A percentile compares a stretch with the other conserved stretches of the same genome.
phyloP scores from a whole-genome alignment of 176 grass and related monocot species.

The Pharus latifolius region DNA sequence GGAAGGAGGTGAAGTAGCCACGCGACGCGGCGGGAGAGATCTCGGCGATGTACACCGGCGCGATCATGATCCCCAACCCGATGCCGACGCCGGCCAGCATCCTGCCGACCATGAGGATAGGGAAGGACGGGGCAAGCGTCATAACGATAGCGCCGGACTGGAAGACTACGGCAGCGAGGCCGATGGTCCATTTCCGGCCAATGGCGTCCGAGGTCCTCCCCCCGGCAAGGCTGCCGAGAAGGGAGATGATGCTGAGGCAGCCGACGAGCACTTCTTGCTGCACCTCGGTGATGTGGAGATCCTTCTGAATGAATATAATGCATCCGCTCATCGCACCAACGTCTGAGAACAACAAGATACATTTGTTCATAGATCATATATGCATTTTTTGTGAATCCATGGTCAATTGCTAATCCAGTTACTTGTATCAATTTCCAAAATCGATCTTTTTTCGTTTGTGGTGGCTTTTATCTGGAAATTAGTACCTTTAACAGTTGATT shows the following conservation, averaged over 20 bases:
- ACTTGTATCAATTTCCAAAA: too few species aligned
- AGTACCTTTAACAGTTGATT: too few species aligned
- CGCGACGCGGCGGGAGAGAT: constrained; percentile 51
- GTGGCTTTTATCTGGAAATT: too few species aligned
- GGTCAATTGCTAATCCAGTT: too few species aligned
- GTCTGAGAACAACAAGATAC: constrained; percentile 11
- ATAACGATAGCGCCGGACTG: constrained; percentile 47
- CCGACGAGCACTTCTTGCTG: constrained; percentile 66
- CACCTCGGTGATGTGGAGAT: constrained; percentile 53
- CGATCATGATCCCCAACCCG: constrained; percentile 65
- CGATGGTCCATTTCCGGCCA: constrained; percentile 70
- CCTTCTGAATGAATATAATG: constrained; percentile 75
- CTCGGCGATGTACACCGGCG: constrained; percentile 69
- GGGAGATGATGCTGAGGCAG: constrained; percentile 61
- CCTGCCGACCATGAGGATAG: constrained; percentile 43
- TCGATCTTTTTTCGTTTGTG: too few species aligned
- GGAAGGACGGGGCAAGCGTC: constrained; percentile 58
- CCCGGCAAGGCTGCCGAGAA: constrained; percentile 49
- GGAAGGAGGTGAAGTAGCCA: constrained; percentile 50
- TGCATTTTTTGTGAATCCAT: too few species aligned
- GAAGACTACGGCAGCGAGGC: constrained; percentile 52
- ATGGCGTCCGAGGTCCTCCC: constrained; percentile 50
- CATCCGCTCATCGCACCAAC: constrained; percentile 74
- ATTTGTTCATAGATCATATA: too few species aligned
- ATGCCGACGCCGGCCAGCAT: constrained; percentile 63